Evolutionary conservation across 192 early-diverging fungal genomes (phyloP), one percentile per base, ranked within the genome.

Genomic region (Lunasporangiospora selenospora): DNA sequence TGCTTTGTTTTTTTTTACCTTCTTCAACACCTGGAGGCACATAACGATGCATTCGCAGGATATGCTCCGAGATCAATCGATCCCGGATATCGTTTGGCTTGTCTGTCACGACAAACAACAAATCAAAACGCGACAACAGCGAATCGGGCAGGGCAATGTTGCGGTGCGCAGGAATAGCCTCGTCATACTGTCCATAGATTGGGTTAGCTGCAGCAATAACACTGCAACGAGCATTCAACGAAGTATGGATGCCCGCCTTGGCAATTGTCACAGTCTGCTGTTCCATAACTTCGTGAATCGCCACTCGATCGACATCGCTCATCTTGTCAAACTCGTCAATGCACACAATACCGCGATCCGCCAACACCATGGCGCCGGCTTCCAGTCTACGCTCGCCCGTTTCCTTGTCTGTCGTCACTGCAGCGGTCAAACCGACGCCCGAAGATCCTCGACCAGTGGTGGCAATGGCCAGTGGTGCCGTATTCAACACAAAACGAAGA

Each of bases 291-390:
- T 99, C 98, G 82, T 99, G 98, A 80, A 99, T 99, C 0, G 98
- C 96, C 3, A 97, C 95, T 55, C 96, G 89, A 67, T 99, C 98
- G 18, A 92, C 84, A 59, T 98, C 96, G 32, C 84, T 92, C 98
- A 99, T 99, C 70, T 99, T 99, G 83, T 99, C 98, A 77, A 99
- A 99, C 79, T 99, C 98, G 83, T 99, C 98, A 55, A 99, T 98
- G 77, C 98, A 99, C 12, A 97, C 93, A 33, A 99, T 88, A 42
- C 98, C 98, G 24, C 95, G 85, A 71, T 99, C 98, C 6, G 94
- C 97, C 39, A 99, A 79, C 15, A 99, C 96, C 98, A 99, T 97
- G 11, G 98, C 98, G 54, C 98, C 98, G 2, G 95, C 98, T 67
- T 99, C 98, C 53, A 99, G 75, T 34, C 88, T 87, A 29, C 93